Evolutionary conservation across 768 basidiomycete species (phyloP).

Genomic region (Tricholoma furcatifolium): DNA sequence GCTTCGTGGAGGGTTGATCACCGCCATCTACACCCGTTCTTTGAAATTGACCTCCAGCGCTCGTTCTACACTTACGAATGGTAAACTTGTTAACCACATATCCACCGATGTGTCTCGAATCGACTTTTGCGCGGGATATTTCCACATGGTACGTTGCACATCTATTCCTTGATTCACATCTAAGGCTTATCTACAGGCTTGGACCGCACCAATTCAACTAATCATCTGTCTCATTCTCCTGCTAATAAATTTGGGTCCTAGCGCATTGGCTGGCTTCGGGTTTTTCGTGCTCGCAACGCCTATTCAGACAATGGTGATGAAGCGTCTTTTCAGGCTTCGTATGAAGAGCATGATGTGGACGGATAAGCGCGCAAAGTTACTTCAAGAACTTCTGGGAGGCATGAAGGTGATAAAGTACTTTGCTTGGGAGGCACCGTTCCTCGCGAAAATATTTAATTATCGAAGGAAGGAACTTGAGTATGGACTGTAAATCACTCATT

Average conservation of each 20-base stretch:
- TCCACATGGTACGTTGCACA: slow-evolving; percentile 55
- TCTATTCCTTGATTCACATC: not conserved
- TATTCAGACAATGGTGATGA: slow-evolving; percentile 72
- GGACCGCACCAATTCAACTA: slow-evolving; percentile 78
- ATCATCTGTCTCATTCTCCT: slow-evolving; percentile 74
- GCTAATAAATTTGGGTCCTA: slow-evolving; percentile 68
- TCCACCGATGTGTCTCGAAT: slow-evolving; percentile 90
- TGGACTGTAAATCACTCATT: slow-evolving; percentile 11
- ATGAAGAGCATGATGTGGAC: slow-evolving; percentile 84
- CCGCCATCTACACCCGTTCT: slow-evolving; percentile 79
- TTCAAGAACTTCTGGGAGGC: slow-evolving; percentile 86
- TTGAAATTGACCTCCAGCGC: slow-evolving; percentile 77
- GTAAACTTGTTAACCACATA: slow-evolving; percentile 91
- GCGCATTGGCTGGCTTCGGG: slow-evolving; percentile 52
- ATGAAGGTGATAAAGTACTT: slow-evolving; percentile 95
- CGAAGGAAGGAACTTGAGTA: slow-evolving; percentile 71
- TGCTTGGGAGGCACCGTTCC: slow-evolving; percentile 83
- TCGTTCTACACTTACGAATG: slow-evolving; percentile 79
- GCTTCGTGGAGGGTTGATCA: slow-evolving; percentile 81
- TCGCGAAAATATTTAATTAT: slow-evolving; percentile 68
- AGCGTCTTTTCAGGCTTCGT: slow-evolving; percentile 64
- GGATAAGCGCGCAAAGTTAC: slow-evolving; percentile 83
- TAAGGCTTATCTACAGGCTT: slow-evolving; percentile 36
- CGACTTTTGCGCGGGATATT: slow-evolving; percentile 81
- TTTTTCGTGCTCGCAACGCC: slow-evolving; percentile 73